Evolutionary conservation across 345 rosid species (phyloP).

Genomic region (Eucalyptus polybractea): DNA sequence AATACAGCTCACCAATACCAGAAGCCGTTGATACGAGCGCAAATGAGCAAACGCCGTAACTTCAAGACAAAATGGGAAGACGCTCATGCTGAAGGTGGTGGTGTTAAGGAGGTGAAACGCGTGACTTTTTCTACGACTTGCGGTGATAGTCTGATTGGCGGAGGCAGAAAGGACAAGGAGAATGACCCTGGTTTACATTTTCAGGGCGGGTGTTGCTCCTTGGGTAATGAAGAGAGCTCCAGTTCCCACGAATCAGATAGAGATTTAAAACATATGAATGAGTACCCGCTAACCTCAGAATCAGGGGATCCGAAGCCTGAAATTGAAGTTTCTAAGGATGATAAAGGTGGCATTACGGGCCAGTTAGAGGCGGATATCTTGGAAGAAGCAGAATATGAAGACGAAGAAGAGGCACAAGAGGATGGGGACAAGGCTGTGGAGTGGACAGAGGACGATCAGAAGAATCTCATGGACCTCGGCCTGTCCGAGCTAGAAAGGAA

Average conservation of each 20-base stretch:
- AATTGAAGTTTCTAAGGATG: neutral
- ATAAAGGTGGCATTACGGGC: neutral
- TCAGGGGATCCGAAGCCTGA: neutral
- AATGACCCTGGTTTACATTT: neutral
- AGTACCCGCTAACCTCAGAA: conserved; percentile 2
- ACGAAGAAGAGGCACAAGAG: conserved; percentile 18
- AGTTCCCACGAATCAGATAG: neutral
- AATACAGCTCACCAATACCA: neutral
- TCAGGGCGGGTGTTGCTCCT: neutral
- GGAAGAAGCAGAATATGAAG: conserved; percentile 27
- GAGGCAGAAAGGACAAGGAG: neutral
- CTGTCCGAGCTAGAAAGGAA: conserved; percentile 73
- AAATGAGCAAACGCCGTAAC: conserved; percentile 39
- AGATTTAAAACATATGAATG: conserved; percentile 9
- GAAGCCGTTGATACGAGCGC: conserved; percentile 11
- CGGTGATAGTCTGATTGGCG: neutral
- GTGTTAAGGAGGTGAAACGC: neutral
- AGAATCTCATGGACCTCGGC: conserved; percentile 84
- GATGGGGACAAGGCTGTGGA: conserved; percentile 29
- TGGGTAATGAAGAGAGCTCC: neutral
- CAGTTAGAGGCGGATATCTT: conserved; percentile 21
- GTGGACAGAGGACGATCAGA: conserved; percentile 80
- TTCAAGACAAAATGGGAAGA: conserved; percentile 9
- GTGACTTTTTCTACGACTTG: neutral
- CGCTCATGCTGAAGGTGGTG: neutral